Base-by-base conservation (phyloP, 306 rosid genomes). In the Abrus precatorius region DNA sequence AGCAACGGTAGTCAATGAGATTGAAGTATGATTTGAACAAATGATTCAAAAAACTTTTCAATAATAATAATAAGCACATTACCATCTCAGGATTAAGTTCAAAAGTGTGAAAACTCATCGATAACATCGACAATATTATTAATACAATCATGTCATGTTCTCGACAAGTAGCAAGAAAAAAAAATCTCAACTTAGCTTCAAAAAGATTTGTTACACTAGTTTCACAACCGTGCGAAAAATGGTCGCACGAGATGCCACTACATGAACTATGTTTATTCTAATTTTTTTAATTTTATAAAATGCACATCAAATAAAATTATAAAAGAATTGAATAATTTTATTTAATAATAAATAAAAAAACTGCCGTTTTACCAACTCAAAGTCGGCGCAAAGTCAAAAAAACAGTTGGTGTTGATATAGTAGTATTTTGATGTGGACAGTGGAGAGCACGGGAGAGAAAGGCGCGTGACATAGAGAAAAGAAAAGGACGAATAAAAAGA, bases 61-160 rank as follows among this genome's bases (percentile, higher is more conserved):
- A 74, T 30, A 60, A 32, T 11, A 33, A 30, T 11, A 59, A 12
- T 59, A 6, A 20, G 53, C 55, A 43, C 12, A 4, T 74, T 12
- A 12, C 14, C 28, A 55, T 72, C 50, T 32, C 33, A 41, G 56
- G 1, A 27, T 43, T 32, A 45, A 38, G 7, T 60, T 32, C 20
- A 13, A 43, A 43, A 4, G 47, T 33, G 13, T 20, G 13, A 48
- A 75, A 60, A 60, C 27, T 2, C 38, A n/a, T 74, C 12, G 60
- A 48, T 32, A 38, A 12, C 76, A 50, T 34, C n/a, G 4, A 52
- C 10, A 60, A 7, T 29, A 45, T 75, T 60, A 75, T 45, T 45
- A 32, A 61, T 36, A 33, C 60, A 54, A 44, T 74, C 56, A 59
- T 74, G 79, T 9, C 36, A 61, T n/a, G 10, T 5, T 62, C 32